Evolutionary conservation across 768 basidiomycete genomes (phyloP).

Genomic region (Grammothele lineata): DNA sequence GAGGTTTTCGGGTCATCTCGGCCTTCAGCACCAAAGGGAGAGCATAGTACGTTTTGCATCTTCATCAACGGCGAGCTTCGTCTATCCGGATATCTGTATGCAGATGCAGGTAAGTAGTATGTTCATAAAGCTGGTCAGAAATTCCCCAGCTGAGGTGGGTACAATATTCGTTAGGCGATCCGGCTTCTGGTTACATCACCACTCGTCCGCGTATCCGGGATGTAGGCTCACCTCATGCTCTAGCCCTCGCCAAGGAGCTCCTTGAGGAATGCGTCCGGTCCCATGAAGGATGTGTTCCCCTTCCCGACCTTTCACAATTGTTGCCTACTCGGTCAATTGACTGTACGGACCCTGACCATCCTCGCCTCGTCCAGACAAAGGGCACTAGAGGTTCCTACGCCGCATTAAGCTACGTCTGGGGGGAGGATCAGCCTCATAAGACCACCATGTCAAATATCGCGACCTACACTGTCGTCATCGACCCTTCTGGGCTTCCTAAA

Average conservation of each 20-base stretch:
- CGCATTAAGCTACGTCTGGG: slow-evolving; percentile 11
- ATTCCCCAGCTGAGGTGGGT: too few species aligned
- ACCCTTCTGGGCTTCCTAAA: slow-evolving; percentile 1
- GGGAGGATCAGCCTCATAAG: neutral
- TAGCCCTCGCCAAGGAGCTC: neutral
- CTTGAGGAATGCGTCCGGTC: slow-evolving; percentile 1
- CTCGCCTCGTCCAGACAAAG: neutral
- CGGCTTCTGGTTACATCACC: neutral
- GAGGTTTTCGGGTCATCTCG: too few species aligned
- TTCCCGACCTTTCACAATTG: too few species aligned
- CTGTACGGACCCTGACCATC: slow-evolving; percentile 2
- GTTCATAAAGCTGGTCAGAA: too few species aligned
- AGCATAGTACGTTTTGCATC: neutral
- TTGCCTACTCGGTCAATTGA: slow-evolving; percentile 6
- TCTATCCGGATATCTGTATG: neutral
- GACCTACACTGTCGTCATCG: slow-evolving; percentile 1
- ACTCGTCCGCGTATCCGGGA: neutral
- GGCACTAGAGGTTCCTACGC: slow-evolving; percentile 1
- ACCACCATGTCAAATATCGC: slow-evolving; percentile 3
- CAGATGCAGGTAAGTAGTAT: neutral
- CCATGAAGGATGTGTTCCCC: neutral
- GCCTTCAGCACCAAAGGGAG: neutral
- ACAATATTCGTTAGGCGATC: slow-evolving; percentile 1
- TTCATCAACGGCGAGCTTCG: neutral
- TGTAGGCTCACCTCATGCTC: neutral